Conservation (phyloP, 106 monocot species). For the Alisma plantagoaquatica region DNA sequence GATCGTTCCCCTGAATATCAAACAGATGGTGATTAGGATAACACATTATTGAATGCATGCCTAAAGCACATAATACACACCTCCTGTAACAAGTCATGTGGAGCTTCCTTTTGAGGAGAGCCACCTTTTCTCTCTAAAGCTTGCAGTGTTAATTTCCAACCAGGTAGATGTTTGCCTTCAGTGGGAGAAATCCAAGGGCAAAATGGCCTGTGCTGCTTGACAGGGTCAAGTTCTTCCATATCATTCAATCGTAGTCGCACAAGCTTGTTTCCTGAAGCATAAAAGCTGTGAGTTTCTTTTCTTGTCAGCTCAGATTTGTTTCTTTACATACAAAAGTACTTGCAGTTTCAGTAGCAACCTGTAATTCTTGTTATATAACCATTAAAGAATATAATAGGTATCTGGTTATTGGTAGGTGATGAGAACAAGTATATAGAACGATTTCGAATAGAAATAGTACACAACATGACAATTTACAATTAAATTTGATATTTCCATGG, state of each 20-base stretch:
- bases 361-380: too few relatives aligned
- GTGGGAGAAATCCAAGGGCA: conserved; percentile 75
- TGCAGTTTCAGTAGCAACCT: too few relatives aligned
- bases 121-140: conserved; percentile 41
- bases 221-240: conserved; percentile 53
- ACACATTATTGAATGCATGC: too few relatives aligned
- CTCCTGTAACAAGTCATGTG: conserved; percentile 35
- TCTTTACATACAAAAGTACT: too few relatives aligned
- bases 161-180: conserved; percentile 40
- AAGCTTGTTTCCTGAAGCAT: conserved; percentile 18
- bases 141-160: conserved; percentile 62
- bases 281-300: too few relatives aligned
- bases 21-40: background rate
- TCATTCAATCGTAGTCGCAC: conserved; percentile 2
- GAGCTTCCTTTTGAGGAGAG: conserved; percentile 13
- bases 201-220: conserved; percentile 79
- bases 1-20: conserved; percentile 63
- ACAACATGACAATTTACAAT: too few relatives aligned
- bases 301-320: too few relatives aligned
- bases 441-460: too few relatives aligned
- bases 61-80: conserved; percentile 16
- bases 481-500: too few relatives aligned
- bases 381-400: too few relatives aligned
- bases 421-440: too few relatives aligned
- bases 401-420: too few relatives aligned